Percentiles rank a stretch among this genome's conserved stretches.
Evolutionary conservation across 345 rosid genomes (phyloP).

Genomic region (Diplotaxis tenuifolia): DNA sequence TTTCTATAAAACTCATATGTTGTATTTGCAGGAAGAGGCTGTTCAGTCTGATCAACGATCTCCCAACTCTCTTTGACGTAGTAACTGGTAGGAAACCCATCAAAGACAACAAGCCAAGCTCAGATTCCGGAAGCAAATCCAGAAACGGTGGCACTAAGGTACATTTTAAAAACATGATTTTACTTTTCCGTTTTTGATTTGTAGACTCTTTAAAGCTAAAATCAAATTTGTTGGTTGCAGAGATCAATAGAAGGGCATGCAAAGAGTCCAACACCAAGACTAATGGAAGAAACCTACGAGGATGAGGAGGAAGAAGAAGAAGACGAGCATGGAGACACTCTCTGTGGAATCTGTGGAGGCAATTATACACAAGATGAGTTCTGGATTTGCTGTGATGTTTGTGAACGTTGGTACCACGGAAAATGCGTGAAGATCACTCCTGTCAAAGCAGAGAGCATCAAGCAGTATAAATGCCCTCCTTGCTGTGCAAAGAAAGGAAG

Average conservation of each 20-base stretch:
- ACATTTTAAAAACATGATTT: not conserved
- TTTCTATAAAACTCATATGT: not conserved
- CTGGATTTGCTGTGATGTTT: constrained; percentile 81
- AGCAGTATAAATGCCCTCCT: constrained; percentile 85
- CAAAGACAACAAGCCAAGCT: constrained; percentile 84
- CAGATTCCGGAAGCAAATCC: constrained; percentile 82
- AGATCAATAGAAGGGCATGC: constrained; percentile 68
- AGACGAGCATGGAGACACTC: constrained; percentile 72
- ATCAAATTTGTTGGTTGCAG: constrained; percentile 31
- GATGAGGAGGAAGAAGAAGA: constrained; percentile 70
- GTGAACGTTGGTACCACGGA: constrained; percentile 87
- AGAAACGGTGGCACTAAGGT: constrained; percentile 69
- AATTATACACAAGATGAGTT: constrained; percentile 73
- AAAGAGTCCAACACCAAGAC: constrained; percentile 52
- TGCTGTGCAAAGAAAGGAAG: constrained; percentile 76
- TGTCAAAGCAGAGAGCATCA: constrained; percentile 73
- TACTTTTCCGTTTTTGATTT: not conserved
- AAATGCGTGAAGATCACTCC: constrained; percentile 87
- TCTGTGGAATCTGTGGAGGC: constrained; percentile 76
- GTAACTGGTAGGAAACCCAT: constrained; percentile 86
- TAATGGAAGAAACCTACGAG: constrained; percentile 47
- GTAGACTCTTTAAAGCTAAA: not conserved
- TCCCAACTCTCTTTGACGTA: constrained; percentile 92
- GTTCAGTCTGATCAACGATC: constrained; percentile 85
- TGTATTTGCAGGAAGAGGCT: constrained; percentile 75